phyloP scores from a whole-genome alignment of 176 grass and related monocot species.

The Lolium multiflorum region DNA sequence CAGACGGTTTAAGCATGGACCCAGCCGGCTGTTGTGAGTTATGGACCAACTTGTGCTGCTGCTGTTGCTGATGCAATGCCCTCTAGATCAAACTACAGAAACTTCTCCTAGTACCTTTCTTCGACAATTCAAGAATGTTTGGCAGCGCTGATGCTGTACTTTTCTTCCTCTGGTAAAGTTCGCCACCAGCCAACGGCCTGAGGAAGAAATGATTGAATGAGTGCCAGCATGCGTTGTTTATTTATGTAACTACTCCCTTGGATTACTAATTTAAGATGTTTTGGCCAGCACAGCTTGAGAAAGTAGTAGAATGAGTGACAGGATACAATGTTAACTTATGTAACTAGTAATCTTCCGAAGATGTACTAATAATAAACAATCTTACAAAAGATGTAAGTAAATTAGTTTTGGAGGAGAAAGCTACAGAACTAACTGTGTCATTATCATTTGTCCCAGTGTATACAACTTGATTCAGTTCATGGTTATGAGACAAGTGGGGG shows the following conservation, averaged over 20 bases:
- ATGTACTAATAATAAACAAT: background rate
- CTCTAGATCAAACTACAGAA: too few relatives aligned
- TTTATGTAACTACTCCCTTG: too few relatives aligned
- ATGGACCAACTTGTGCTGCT: too few relatives aligned
- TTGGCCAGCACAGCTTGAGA: too few relatives aligned
- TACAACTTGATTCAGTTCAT: constrained; percentile 93
- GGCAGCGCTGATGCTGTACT: constrained; percentile 58
- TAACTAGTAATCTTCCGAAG: constrained; percentile 3
- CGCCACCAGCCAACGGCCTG: constrained; percentile 25
- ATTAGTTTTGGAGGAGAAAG: background rate
- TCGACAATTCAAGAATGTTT: constrained; percentile 5
- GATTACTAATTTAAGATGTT: too few relatives aligned
- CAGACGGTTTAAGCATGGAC: too few relatives aligned
- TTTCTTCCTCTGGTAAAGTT: constrained; percentile 70
- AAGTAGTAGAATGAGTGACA: background rate
- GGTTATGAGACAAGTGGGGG: constrained; percentile 91
- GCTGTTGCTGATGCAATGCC: too few relatives aligned
- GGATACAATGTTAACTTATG: background rate
- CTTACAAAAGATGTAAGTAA: background rate
- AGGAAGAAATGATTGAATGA: too few relatives aligned
- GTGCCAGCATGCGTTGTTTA: too few relatives aligned
- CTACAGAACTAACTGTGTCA: constrained; percentile 68
- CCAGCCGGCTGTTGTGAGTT: too few relatives aligned
- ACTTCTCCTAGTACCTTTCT: too few relatives aligned
- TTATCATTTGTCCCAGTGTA: constrained; percentile 98